Evolutionary conservation across 176 grass and related monocot species (phyloP), one percentile per base, ranked within the genome.

Genomic region (Chrysopogon serrulatus): DNA sequence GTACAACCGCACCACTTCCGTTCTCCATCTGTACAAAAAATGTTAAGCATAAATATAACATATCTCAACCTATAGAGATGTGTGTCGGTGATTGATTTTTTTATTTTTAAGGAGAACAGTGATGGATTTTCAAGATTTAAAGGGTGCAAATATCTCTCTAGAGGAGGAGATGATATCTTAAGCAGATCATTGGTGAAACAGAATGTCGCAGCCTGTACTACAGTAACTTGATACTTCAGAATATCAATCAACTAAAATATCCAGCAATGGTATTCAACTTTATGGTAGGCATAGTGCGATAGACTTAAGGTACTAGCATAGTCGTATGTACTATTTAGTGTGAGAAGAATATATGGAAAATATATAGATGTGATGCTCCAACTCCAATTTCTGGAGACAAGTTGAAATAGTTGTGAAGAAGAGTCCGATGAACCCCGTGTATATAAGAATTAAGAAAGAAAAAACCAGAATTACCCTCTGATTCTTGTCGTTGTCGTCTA

Each of bases 401-500:
- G 21, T 43, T 26, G 13, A 49, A 83, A 42, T 54, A 33, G 51
- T 14, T 65, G 1, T 16, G 19, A 8, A 14, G n/a, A 19, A 62
- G 47, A 41, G 9, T 56, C 23, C 5, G 1, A n/a, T 27, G 51
- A 11, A 9, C 37, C 11, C 35, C 10, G 28, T 64, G 35, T 72
- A 67, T 37, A 84, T 42, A 16, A 5, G 16, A 39, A 80, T 28
- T 31, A 56, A 32, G 13, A 53, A 31, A 36, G 23, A 84, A 13
- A 62, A 47, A 24, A n/a, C n/a, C n/a, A n/a, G 32, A 82, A 85
- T 71, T 59, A 94, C 92, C 89, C 10, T 87, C 5, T 76, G 78
- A 47, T 83, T 87, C 84, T 85, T 94, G 71, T 89, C 81, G 75
- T 85, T 79, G 44, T 86, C 82, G 73, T 94, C 92, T 69, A 91